Percentiles rank a stretch among this genome's conserved stretches.
These are phyloP conservation scores for Neohortaea acidophila DNA, from an alignment of 495 filamentous ascomycete genomes.

Conservation along the genomic window DNA sequence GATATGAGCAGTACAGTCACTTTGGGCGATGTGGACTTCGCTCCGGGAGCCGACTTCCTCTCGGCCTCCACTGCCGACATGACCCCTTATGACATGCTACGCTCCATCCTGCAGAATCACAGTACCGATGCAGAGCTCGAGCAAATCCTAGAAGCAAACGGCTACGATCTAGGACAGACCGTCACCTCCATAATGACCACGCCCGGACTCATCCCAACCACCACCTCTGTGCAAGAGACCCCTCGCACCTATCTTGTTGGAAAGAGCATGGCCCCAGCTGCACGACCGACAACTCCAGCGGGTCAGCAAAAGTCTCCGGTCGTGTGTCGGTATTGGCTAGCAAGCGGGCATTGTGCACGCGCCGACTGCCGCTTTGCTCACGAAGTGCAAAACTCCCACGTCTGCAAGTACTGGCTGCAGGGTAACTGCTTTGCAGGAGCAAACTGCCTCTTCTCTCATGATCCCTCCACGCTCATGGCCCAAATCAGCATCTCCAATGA, in stretches of 20 bases:
- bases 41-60: slow-evolving; percentile 64
- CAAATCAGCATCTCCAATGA: slow-evolving; percentile 30
- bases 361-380: slow-evolving; percentile 97
- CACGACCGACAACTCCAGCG: slow-evolving; percentile 59
- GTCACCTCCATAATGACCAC: slow-evolving; percentile 70
- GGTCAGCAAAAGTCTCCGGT: slow-evolving; percentile 54
- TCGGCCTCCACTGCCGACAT: slow-evolving; percentile 69
- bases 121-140: slow-evolving; percentile 90
- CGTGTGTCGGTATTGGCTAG: slow-evolving; percentile 91
- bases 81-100: slow-evolving; percentile 95
- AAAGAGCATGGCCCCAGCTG: slow-evolving; percentile 70
- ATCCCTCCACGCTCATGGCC: slow-evolving; percentile 47
- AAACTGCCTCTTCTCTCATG: slow-evolving; percentile 94
- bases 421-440: slow-evolving; percentile 91
- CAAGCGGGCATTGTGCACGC: slow-evolving; percentile 78
- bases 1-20: slow-evolving; percentile 61
- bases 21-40: slow-evolving; percentile 44
- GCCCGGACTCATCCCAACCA: slow-evolving; percentile 10
- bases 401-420: slow-evolving; percentile 99
- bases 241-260: slow-evolving; percentile 54
- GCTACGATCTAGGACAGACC: slow-evolving; percentile 83
- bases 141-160: slow-evolving; percentile 67
- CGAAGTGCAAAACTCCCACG: slow-evolving; percentile 80
- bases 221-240: slow-evolving; percentile 12
- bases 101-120: slow-evolving; percentile 81